These are phyloP conservation scores for Wallacemonas sp. DNA, from an alignment of 208 protist species.

Conservation along the genomic window DNA sequence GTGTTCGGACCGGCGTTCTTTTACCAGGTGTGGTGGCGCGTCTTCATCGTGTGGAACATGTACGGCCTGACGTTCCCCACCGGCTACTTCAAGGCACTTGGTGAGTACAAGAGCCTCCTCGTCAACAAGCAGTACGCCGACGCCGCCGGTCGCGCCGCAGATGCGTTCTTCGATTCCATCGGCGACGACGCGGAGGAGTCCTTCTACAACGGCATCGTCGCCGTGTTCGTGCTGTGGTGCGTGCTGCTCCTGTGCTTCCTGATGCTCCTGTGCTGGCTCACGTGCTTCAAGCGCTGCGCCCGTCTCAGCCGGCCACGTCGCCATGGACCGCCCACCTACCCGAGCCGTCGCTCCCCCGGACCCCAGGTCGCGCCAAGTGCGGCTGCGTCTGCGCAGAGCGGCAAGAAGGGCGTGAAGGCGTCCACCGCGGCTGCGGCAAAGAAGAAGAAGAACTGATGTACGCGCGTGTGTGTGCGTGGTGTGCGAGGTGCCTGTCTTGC, in stretches of 20 bases:
- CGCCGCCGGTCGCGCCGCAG: constrained; percentile 17
- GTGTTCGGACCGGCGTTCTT: constrained; percentile 43
- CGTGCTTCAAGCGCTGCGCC: constrained; percentile 12
- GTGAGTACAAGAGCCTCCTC: constrained; percentile 21
- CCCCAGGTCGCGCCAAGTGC: neutral
- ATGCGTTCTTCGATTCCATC: constrained; percentile 35
- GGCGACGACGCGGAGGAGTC: constrained; percentile 21
- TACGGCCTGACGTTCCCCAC: constrained; percentile 42
- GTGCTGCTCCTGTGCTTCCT: constrained; percentile 25
- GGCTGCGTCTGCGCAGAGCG: no score
- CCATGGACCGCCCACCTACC: constrained; percentile 7
- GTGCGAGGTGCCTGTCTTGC: no score
- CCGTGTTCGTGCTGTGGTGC: constrained; percentile 28
- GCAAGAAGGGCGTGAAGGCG: neutral
- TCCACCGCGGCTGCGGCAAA: neutral
- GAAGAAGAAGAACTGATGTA: constrained; percentile 11
- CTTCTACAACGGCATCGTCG: constrained; percentile 59
- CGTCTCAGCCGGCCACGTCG: constrained; percentile 20
- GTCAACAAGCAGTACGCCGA: constrained; percentile 30
- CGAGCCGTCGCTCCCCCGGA: neutral
- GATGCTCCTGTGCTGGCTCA: constrained; percentile 3
- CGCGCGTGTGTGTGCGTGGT: no score
- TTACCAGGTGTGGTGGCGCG: constrained; percentile 60
- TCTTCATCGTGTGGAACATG: constrained; percentile 67
- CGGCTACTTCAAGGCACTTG: constrained; percentile 26